phyloP scores from a whole-genome alignment of 2,329 filamentous ascomycete species.

The Cladophialophora immunda region DNA sequence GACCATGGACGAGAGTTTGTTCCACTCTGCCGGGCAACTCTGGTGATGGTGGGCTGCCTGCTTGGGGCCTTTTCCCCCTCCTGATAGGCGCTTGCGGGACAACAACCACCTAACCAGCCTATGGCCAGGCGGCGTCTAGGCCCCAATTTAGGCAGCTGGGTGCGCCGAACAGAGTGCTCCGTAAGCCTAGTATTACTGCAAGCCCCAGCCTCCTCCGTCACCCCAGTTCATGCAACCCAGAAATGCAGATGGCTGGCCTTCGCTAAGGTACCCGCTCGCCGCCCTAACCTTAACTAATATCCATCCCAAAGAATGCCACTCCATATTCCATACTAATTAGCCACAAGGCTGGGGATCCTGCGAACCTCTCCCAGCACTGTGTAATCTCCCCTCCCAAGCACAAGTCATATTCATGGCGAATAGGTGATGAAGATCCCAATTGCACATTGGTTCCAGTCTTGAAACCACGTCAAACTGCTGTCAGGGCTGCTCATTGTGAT shows the following conservation, averaged over 20 bases:
- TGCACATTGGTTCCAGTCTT: conserved; percentile 64
- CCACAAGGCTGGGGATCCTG: conserved; percentile 1
- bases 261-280: conserved; percentile 2
- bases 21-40: conserved; percentile 5
- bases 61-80: background rate
- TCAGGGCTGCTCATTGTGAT: conserved; percentile 63
- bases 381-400: background rate
- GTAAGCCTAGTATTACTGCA: background rate
- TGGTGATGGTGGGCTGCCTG: background rate
- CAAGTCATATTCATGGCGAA: conserved; percentile 19
- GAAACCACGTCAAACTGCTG: conserved; percentile 65
- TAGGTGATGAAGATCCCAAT: conserved; percentile 38
- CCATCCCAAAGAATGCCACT: background rate
- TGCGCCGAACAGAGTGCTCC: background rate
- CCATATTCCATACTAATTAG: background rate
- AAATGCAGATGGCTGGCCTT: conserved; percentile 16
- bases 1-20: conserved; percentile 1
- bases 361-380: conserved; percentile 1
- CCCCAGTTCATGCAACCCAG: conserved; percentile 9
- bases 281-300: conserved; percentile 1
- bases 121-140: background rate
- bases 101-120: background rate
- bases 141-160: background rate
- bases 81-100: background rate
- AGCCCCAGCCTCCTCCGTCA: conserved; percentile 6